Evolutionary conservation across 2,329 filamentous ascomycete species (phyloP).

Genomic region (Lasiodiplodia citricola): DNA sequence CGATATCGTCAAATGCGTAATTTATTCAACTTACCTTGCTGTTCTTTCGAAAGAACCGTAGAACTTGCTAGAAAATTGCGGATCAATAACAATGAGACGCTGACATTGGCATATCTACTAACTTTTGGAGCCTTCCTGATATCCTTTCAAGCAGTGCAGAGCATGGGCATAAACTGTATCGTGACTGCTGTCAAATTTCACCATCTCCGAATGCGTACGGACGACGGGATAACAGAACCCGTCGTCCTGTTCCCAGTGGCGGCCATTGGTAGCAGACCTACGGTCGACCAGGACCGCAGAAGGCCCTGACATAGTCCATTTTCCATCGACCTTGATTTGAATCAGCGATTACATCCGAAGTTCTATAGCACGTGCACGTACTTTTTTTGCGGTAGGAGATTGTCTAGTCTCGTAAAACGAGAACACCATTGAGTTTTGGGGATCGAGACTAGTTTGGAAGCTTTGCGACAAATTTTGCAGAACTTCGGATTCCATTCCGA

Average conservation of each 20-base stretch:
- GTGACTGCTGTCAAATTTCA: neutral
- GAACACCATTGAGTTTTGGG: neutral
- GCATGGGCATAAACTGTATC: neutral
- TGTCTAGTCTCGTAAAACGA: neutral
- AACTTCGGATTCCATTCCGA: neutral
- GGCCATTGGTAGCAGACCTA: neutral
- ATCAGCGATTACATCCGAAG: neutral
- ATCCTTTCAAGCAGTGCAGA: neutral
- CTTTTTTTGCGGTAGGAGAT: neutral
- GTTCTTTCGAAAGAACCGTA: neutral
- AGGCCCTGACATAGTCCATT: neutral
- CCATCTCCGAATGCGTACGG: neutral
- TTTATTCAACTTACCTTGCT: too few relatives aligned
- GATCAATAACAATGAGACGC: too few relatives aligned
- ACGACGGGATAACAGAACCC: neutral
- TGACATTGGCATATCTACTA: neutral
- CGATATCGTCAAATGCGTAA: too few relatives aligned
- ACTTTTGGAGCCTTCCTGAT: fast-evolving
- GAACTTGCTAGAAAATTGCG: too few relatives aligned
- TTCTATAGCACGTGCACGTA: neutral
- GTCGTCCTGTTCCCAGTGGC: neutral
- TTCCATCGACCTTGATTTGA: neutral
- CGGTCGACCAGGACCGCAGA: neutral
- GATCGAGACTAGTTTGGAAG: neutral
- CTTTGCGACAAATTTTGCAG: neutral